Percentiles rank a stretch among this genome's conserved stretches.
phyloP scores from a whole-genome alignment of 2,329 filamentous ascomycete genomes.

The Pseudohalonectria lignicola region DNA sequence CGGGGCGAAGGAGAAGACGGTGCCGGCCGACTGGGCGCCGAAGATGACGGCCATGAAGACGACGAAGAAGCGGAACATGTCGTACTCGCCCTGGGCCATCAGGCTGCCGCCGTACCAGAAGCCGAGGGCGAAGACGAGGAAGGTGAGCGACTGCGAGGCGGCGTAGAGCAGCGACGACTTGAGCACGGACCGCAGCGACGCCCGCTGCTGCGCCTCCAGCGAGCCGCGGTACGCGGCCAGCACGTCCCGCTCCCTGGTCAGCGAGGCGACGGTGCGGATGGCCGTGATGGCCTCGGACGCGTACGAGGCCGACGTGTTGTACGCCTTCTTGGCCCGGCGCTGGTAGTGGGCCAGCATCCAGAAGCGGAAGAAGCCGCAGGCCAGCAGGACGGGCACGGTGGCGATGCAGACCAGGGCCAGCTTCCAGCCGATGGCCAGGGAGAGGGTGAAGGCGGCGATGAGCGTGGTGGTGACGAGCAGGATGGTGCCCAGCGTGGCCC shows the following conservation, averaged over 20 bases:
- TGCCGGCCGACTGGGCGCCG: constrained; percentile 82
- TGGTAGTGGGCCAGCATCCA: constrained; percentile 61
- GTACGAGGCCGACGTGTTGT: constrained; percentile 71
- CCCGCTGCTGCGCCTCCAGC: constrained; percentile 54
- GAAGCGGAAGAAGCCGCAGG: constrained; percentile 41
- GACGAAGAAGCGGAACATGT: constrained; percentile 81
- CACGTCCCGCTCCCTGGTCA: constrained; percentile 81
- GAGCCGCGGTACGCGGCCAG: constrained; percentile 57
- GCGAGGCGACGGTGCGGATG: constrained; percentile 83
- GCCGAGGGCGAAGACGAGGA: constrained; percentile 73
- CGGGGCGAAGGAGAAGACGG: constrained; percentile 79
- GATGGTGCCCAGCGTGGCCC: constrained; percentile 77
- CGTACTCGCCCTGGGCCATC: constrained; percentile 60
- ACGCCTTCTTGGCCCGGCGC: constrained; percentile 65
- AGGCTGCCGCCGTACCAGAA: constrained; percentile 88
- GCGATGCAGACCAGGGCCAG: constrained; percentile 29
- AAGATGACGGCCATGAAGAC: constrained; percentile 85
- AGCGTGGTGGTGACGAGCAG: constrained; percentile 73
- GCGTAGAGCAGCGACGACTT: constrained; percentile 75
- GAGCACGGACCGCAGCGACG: constrained; percentile 61
- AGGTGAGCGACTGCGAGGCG: constrained; percentile 71
- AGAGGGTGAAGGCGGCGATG: constrained; percentile 52
- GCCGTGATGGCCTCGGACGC: constrained; percentile 90
- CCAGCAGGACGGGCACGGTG: constrained; percentile 26
- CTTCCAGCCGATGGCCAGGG: constrained; percentile 29